phyloP scores from a whole-genome alignment of 2,329 filamentous ascomycete genomes.

The Trichoderma cornu-damae region DNA sequence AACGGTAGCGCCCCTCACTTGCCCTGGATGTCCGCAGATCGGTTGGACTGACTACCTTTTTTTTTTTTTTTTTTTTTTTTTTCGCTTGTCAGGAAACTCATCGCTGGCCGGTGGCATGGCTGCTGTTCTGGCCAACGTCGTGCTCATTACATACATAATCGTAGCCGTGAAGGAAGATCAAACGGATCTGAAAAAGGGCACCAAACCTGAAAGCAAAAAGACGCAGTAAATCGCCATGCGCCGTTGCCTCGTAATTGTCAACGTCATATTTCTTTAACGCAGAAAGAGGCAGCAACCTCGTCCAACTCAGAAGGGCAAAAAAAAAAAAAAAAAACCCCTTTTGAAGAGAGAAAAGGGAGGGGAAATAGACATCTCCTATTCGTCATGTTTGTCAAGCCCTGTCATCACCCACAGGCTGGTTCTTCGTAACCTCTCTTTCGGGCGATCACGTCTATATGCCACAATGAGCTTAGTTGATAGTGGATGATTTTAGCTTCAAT shows the following conservation, averaged over 20 bases:
- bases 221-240: slow-evolving; percentile 32
- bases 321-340: neutral
- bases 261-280: neutral
- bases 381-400: slow-evolving; percentile 21
- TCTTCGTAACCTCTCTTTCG: slow-evolving; percentile 5
- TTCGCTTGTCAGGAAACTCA: slow-evolving; percentile 63
- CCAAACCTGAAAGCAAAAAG: slow-evolving; percentile 46
- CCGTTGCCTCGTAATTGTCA: neutral
- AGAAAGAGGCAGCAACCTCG: neutral
- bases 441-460: slow-evolving; percentile 22
- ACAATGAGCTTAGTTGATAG: slow-evolving; percentile 22
- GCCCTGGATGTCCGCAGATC: neutral
- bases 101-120: slow-evolving; percentile 82
- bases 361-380: slow-evolving; percentile 12
- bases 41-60: slow-evolving; percentile 14
- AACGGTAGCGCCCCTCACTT: slow-evolving; percentile 49
- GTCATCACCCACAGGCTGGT: slow-evolving; percentile 6
- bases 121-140: slow-evolving; percentile 84
- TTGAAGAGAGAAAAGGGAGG: neutral
- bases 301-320: neutral
- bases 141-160: slow-evolving; percentile 83
- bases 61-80: neutral
- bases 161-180: slow-evolving; percentile 87
- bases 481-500: slow-evolving; percentile 21
- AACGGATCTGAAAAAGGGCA: slow-evolving; percentile 42